A percentile compares a stretch with the other conserved stretches of the same genome.
Conservation (phyloP, 495 filamentous ascomycete genomes). For the Rostrohypoxylon terebratum region DNA sequence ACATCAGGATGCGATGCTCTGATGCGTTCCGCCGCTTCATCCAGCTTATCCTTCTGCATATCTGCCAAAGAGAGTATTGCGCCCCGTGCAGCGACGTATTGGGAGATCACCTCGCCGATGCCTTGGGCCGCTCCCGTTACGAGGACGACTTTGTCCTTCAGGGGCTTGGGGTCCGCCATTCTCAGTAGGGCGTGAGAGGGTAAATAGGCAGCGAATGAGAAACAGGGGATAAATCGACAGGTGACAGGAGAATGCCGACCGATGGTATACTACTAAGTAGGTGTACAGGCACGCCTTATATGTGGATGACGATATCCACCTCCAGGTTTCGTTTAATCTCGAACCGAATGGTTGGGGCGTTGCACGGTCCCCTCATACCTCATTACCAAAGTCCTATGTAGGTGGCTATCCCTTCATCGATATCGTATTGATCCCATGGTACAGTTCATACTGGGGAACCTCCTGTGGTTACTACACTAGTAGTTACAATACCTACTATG, state of each 20-base stretch:
- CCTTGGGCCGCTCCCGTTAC: constrained; percentile 64
- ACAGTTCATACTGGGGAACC: neutral
- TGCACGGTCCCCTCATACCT: neutral
- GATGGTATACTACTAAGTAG: neutral
- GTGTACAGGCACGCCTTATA: neutral
- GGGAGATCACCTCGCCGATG: constrained; percentile 62
- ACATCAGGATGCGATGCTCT: constrained; percentile 19
- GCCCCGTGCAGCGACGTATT: constrained; percentile 58
- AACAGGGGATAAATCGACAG: neutral
- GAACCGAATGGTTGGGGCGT: neutral
- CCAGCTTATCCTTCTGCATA: constrained; percentile 52
- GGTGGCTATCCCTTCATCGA: neutral
- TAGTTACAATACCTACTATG: neutral
- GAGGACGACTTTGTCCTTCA: constrained; percentile 58
- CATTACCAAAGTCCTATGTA: neutral
- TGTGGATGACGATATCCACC: neutral
- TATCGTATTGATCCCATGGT: neutral
- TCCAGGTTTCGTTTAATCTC: neutral
- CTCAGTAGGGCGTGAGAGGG: neutral
- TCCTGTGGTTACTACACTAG: too few relatives aligned
- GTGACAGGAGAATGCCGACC: neutral
- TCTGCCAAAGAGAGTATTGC: constrained; percentile 62
- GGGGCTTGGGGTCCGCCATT: constrained; percentile 37
- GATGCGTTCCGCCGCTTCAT: constrained; percentile 19
- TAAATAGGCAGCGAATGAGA: neutral